Base-by-base conservation (phyloP, 2,329 filamentous ascomycete species). In the Raffaelea albimanens region DNA sequence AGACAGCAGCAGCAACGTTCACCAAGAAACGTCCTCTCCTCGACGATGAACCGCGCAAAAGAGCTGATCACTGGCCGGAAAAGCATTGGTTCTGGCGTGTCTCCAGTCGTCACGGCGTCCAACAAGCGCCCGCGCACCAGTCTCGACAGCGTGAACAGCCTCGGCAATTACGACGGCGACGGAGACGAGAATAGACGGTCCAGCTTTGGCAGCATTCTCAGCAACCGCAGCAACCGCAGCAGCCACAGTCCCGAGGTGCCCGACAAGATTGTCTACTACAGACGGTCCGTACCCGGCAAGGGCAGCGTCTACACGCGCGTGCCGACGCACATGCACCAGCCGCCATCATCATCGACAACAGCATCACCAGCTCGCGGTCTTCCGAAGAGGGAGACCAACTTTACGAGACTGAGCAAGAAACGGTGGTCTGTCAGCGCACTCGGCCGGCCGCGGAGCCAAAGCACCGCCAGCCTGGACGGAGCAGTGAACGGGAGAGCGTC, bases 231-330 rank as follows among this genome's bases (percentile, higher is more conserved):
- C 20, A 19, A 13, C 9, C 22, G 38, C 40, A 51, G 49, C 48
- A 34, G 29, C 16, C 13, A 18, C 23, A 48, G 23, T 38, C 25
- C 25, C 25, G 25, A 29, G 13, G 16, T 23, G 31, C 5, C 8
- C 34, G 34, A 16, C 39, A 45, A 40, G 23, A 39, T 51, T 9
- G 41, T 45, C 16, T 55, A 54, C 46, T 54, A 51, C 31, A 49
- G 53, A 10, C 50, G 51, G 69, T 76, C 67, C 67, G 71, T 4
- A 69, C 78, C 51, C 68, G 75, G n/a, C 68, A 71, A 43, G 29
- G 41, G 46, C 19, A 53, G 48, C 44, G 47, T 55, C 45, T 53
- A 49, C 21, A 52, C 53, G 31, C 51, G 53, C 4, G 46, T 53
- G 18, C 40, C 52, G 8, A 42, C 48, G 13, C 25, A 13, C 25